phyloP scores from a whole-genome alignment of 495 filamentous ascomycete genomes.

The Aspergillus kassunensis region DNA sequence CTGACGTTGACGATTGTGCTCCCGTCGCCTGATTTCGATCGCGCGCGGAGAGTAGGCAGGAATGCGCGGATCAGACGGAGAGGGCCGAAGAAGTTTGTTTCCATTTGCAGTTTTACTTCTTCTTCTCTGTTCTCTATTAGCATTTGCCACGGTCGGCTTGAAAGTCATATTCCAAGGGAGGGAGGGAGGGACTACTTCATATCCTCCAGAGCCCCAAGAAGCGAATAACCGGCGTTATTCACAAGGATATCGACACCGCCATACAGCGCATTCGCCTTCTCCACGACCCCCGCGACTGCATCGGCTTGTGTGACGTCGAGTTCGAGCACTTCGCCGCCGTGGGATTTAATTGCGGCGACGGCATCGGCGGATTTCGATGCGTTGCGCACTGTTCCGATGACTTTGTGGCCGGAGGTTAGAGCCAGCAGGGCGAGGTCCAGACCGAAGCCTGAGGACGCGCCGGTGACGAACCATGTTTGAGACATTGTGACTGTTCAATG shows the following conservation, averaged over 20 bases:
- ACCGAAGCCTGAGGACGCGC: constrained; percentile 49
- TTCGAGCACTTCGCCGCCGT: constrained; percentile 10
- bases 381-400: constrained; percentile 50
- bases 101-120: constrained; percentile 21
- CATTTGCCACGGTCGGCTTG: neutral
- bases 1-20: constrained; percentile 49
- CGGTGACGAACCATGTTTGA: constrained; percentile 47
- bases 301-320: constrained; percentile 10
- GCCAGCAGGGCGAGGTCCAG: constrained; percentile 37
- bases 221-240: constrained; percentile 7
- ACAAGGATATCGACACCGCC: constrained; percentile 7
- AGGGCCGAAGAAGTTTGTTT: constrained; percentile 47
- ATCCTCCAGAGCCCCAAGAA: constrained; percentile 5
- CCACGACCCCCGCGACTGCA: neutral
- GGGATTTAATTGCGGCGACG: constrained; percentile 11
- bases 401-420: constrained; percentile 44
- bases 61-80: constrained; percentile 43
- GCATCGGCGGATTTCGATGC: constrained; percentile 30
- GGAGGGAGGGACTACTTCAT: neutral
- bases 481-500: too few species aligned
- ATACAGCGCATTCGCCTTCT: neutral
- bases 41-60: constrained; percentile 45
- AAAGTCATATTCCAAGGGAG: too few species aligned
- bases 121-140: constrained; percentile 11
- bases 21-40: constrained; percentile 11